Percentiles rank a stretch among this genome's conserved stretches.
phyloP scores from a whole-genome alignment of 2,329 filamentous ascomycete species.

The Pseudogymnoascus sp. region DNA sequence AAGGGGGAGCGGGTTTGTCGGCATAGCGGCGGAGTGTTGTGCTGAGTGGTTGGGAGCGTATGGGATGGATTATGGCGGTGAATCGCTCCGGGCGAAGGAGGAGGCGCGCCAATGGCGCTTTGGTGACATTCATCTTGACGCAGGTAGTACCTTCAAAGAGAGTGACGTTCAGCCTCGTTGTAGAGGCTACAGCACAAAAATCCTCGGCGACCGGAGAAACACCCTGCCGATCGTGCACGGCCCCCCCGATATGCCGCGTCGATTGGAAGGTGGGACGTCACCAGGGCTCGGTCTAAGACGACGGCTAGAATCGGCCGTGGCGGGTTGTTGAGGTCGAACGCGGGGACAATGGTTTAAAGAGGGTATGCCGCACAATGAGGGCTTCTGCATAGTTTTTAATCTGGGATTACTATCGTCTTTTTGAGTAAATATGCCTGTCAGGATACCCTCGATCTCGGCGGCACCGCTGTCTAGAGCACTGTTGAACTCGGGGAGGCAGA shows the following conservation, averaged over 20 bases:
- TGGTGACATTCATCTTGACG: neutral
- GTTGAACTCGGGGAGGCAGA: neutral
- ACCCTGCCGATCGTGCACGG: neutral
- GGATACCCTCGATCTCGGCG: neutral
- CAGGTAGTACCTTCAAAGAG: neutral
- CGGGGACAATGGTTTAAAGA: neutral
- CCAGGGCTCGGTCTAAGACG: slow-evolving; percentile 2
- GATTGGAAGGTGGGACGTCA: neutral
- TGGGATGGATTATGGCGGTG: neutral
- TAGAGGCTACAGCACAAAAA: neutral
- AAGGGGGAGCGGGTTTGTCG: neutral
- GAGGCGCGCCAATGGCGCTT: neutral
- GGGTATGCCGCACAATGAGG: neutral
- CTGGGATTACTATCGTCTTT: neutral
- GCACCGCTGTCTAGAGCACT: neutral
- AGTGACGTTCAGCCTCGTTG: neutral
- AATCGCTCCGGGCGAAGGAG: neutral
- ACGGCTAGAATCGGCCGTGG: neutral
- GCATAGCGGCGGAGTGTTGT: slow-evolving; percentile 3
- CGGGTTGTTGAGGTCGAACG: neutral
- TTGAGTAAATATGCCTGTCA: slow-evolving; percentile 1
- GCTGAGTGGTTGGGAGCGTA: neutral
- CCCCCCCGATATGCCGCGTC: neutral
- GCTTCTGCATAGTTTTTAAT: neutral
- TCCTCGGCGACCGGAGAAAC: neutral